Evolutionary conservation across 2,329 filamentous ascomycete species (phyloP), one percentile per base, ranked within the genome.

Genomic region (Colletotrichum chlorophyti): DNA sequence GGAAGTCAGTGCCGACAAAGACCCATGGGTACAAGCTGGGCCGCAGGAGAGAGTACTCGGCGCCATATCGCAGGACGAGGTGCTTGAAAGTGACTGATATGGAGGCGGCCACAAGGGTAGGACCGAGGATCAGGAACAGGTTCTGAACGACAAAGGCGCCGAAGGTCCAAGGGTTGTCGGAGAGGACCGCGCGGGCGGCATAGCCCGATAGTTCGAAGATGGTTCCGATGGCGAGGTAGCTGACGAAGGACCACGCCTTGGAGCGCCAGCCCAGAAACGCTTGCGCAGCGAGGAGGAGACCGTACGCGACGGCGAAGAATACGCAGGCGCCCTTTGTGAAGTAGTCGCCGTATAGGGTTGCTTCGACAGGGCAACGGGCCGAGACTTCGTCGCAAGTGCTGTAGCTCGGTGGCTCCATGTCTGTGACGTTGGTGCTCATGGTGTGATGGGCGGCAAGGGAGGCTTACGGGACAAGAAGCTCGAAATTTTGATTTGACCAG

Each of bases 1-100:
- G 60, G 45, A 79, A 63, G 60, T 83, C 80, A 65, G 74, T 79
- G 3, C 74, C 71, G 53, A 83, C 78, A 68, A 83, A 83, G 49
- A 83, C 76, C 61, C 74, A 77, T 3, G 79, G 77, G 62, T 82
- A 82, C 1, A 76, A 70, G 5, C 64, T 67, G 0, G 80, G 77
- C 21, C 68, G 69, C 24, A 80, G 63, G 1, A 73, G 65, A 0
- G 75, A 79, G 60, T 72, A 70, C 34, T 75, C 68, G 0, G 72
- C 66, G 1, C 77, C 78, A 32, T 76, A 74, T 63, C 74, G 73
- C 6, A 77, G 60, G 32, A 79, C 73, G 7, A 80, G 69, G 64
- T 79, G 76, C 63, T 79, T 79, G 24, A 80, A 69, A 0, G 76
- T 79, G 17, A 81, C 66, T 38, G 79, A 80, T 40, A 80, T 76